Evolutionary conservation across 2,329 filamentous ascomycete species (phyloP).

Genomic region (Davidsoniella neocaledoniae): DNA sequence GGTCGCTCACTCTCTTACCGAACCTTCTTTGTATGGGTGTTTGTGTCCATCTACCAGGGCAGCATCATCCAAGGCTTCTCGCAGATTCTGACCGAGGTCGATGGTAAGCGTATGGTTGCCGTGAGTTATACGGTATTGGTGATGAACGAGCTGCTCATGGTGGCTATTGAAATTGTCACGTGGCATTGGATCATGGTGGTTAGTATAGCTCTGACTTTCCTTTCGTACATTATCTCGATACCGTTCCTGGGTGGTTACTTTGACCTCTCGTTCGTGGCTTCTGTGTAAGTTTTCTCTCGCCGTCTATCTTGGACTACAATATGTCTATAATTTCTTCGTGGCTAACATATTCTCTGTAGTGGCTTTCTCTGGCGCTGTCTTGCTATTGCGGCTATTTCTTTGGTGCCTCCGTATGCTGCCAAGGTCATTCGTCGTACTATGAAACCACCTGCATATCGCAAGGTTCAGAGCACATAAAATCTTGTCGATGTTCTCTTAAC

Average conservation of each 20-base stretch:
- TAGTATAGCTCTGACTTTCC: conserved; percentile 64
- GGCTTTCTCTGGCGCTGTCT: conserved; percentile 79
- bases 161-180: conserved; percentile 87
- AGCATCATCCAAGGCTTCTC: conserved; percentile 88
- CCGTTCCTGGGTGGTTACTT: conserved; percentile 86
- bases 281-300: conserved; percentile 30
- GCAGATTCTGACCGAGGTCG: conserved; percentile 69
- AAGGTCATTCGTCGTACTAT: conserved; percentile 74
- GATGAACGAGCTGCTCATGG: conserved; percentile 92
- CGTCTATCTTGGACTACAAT: not conserved
- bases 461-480: conserved; percentile 55
- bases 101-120: conserved; percentile 61
- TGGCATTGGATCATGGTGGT: conserved; percentile 92
- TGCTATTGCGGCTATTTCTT: conserved; percentile 61
- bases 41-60: conserved; percentile 89
- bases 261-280: conserved; percentile 64
- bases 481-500: not conserved
- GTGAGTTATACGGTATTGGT: conserved; percentile 86
- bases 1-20: conserved; percentile 77
- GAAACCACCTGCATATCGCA: conserved; percentile 86
- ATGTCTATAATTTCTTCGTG: not conserved
- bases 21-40: conserved; percentile 93
- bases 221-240: conserved; percentile 64
- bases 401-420: conserved; percentile 73
- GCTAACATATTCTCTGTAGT: conserved; percentile 23